Evolutionary conservation across 2,329 filamentous ascomycete genomes (phyloP).

Genomic region (Colletotrichum theobromicola): DNA sequence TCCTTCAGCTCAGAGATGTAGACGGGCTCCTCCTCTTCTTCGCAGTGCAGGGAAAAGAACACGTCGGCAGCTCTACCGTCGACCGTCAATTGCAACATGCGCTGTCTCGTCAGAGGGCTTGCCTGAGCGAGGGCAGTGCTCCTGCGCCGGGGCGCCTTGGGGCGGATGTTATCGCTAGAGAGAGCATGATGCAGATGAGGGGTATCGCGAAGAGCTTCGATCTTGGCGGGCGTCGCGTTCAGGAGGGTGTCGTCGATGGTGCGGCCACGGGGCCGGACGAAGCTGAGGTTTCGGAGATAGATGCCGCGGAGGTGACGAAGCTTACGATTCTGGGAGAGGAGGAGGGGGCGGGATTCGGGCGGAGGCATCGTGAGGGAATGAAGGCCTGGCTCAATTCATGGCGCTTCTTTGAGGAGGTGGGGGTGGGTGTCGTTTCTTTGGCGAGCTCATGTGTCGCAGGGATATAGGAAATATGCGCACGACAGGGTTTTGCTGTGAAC

Average conservation of each 20-base stretch:
- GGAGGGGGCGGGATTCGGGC: conserved; percentile 46
- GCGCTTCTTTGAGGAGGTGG: not conserved
- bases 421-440: not conserved
- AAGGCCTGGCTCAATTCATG: conserved; percentile 14
- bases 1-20: conserved; percentile 87
- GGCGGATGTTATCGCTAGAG: conserved; percentile 57
- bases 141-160: conserved; percentile 45
- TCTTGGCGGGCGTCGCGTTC: conserved; percentile 72
- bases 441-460: not conserved
- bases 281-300: conserved; percentile 83
- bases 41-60: conserved; percentile 85
- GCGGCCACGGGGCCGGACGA: conserved; percentile 60
- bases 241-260: conserved; percentile 80
- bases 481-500: not conserved
- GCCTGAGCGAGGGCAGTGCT: conserved; percentile 52
- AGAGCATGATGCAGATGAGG: conserved; percentile 58
- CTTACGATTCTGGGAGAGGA: conserved; percentile 80
- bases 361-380: conserved; percentile 14
- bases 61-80: conserved; percentile 79
- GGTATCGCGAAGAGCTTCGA: conserved; percentile 53
- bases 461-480: not conserved
- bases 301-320: conserved; percentile 87
- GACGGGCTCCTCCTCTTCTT: conserved; percentile 71
- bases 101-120: conserved; percentile 65
- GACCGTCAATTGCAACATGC: conserved; percentile 75